Evolutionary conservation across 1,139 yeast genomes (phyloP), one percentile per base, ranked within the genome.

Genomic region (Kazachstania sp.): DNA sequence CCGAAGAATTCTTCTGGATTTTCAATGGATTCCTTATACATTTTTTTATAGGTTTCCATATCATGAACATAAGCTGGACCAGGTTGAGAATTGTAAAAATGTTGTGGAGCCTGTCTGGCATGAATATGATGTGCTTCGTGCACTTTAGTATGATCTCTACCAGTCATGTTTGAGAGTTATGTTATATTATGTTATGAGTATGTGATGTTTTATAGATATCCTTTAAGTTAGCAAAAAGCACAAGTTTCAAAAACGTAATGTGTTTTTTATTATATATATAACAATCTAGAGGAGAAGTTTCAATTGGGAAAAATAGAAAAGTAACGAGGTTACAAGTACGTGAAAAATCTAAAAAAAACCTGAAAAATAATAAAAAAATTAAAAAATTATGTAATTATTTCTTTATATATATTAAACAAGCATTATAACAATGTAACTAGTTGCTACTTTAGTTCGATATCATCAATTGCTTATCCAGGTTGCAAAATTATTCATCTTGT

Each of bases 1-100:
- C 94, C 95, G 65, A 87, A 92, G 68, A 92, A 92, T 41, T 70
- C 77, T 56, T 81, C 87, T 48, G 98, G 97, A 61, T 86, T 79
- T 50, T 75, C 69, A 59, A 92, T 79, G 36, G 95, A 86, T 72
- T 86, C 75, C 51, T 78, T 67, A 72, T 92, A 87, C 72, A 88
- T 68, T 56, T 76, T 70, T 51, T 77, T 70, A 73, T 90, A 92
- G 54, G 87, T 83, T n/a, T 79, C 85, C 55, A 86, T 56, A 51
- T 69, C 66, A 15, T 65, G 66, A 48, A 79, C 59, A 57, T 71
- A 74, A 39, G 79, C 77, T 43, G 70, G 65, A 45, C 73, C 70
- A 50, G 92, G 90, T 63, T 83, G 88, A 58, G 81, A 82, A 56
- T 79, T 77, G 65, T 70, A 85, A 70, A 86, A 87, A 57, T 81